Percentiles rank a stretch among this genome's conserved stretches.
Evolutionary conservation across 805 yeast species (phyloP).

Genomic region (Starmerella bombi): DNA sequence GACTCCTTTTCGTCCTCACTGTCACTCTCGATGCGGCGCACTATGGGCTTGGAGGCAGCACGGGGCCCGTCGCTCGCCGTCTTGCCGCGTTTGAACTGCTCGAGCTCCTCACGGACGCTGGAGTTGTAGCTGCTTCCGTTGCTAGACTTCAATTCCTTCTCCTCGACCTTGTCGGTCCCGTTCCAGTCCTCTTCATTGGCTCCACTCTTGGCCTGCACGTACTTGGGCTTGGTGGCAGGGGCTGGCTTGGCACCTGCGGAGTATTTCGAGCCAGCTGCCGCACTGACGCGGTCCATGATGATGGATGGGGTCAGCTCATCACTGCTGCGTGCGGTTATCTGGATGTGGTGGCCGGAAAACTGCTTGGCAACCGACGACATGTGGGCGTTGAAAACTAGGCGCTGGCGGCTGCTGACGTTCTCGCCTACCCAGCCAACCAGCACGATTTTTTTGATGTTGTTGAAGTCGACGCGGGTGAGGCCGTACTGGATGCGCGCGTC

Average conservation of each 20-base stretch:
- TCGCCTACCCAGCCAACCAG: constrained; percentile 91
- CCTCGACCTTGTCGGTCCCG: constrained; percentile 33
- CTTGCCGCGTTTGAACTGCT: constrained; percentile 11
- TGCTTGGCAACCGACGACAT: constrained; percentile 30
- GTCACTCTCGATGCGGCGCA: constrained; percentile 38
- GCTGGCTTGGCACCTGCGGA: constrained; percentile 34
- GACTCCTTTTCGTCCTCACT: constrained; percentile 1
- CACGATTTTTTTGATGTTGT: constrained; percentile 76
- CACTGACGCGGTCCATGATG: constrained; percentile 59
- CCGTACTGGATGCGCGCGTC: constrained; percentile 89
- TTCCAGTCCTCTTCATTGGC: constrained; percentile 57
- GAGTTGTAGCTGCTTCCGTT: constrained; percentile 11
- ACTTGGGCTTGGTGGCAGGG: constrained; percentile 25
- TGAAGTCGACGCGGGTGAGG: constrained; percentile 71
- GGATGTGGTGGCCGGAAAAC: constrained; percentile 73
- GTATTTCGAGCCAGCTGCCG: constrained; percentile 94
- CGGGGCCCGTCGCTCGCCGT: background rate
- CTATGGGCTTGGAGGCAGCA: constrained; percentile 19
- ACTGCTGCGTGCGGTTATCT: constrained; percentile 86
- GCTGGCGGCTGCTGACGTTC: constrained; percentile 53
- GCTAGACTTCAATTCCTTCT: constrained; percentile 14
- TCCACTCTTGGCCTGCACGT: constrained; percentile 27
- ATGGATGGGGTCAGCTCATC: constrained; percentile 79
- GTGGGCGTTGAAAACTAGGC: constrained; percentile 34
- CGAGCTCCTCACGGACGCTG: constrained; percentile 16